Percentiles rank a stretch among this genome's conserved stretches.
These are phyloP conservation scores for Piloderma croceum DNA, from an alignment of 768 basidiomycete genomes.

Conservation along the genomic window DNA sequence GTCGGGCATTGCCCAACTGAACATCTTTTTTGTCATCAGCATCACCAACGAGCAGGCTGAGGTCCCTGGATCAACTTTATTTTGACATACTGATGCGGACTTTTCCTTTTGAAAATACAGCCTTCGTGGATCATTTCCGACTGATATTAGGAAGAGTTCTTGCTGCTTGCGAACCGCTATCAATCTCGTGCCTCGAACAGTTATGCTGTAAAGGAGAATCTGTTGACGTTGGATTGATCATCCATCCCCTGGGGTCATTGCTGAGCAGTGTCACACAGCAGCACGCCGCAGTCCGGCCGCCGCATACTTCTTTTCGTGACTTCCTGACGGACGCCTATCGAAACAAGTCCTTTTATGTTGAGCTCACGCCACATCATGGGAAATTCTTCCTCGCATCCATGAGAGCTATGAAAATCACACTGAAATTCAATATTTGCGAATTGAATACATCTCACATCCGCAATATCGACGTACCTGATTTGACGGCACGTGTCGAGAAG, in stretches of 20 bases:
- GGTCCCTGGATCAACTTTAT: too few species aligned
- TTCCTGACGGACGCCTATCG: conserved; percentile 20
- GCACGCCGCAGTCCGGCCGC: conserved; percentile 18
- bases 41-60: too few species aligned
- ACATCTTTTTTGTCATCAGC: conserved; percentile 4
- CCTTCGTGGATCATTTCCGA: too few species aligned
- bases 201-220: too few species aligned
- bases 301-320: too few species aligned
- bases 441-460: too few species aligned
- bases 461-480: conserved; percentile 27
- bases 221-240: too few species aligned
- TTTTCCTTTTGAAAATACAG: too few species aligned
- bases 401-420: conserved; percentile 20
- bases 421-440: conserved; percentile 33
- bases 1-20: neutral
- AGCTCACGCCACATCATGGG: conserved; percentile 1
- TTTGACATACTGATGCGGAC: too few species aligned
- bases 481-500: conserved; percentile 15
- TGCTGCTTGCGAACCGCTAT: too few species aligned
- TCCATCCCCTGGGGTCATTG: conserved; percentile 18
- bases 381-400: conserved; percentile 16
- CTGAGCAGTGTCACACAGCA: conserved; percentile 18
- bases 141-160: too few species aligned
- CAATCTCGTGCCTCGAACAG: too few species aligned
- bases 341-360: conserved; percentile 18